Evolutionary conservation across 2,329 filamentous ascomycete genomes (phyloP).

Genomic region (Laburnicola sp.): DNA sequence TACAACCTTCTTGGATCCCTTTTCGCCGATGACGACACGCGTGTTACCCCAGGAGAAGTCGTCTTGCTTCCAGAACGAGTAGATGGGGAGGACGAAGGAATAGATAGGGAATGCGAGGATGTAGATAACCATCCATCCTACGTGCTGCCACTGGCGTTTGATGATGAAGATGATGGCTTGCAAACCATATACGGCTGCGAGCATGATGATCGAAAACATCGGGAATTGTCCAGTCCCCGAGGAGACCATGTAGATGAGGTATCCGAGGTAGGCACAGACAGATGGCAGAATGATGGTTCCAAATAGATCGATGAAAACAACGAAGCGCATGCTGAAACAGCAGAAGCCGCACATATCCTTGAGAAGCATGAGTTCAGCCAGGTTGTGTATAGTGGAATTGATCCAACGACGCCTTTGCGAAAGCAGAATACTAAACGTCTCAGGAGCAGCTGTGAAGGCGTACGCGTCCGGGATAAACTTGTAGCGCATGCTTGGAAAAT

Average conservation of each 20-base stretch:
- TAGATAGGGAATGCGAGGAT: slow-evolving; percentile 93
- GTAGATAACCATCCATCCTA: slow-evolving; percentile 99
- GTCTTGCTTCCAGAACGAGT: slow-evolving; percentile 99
- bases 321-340: slow-evolving; percentile 96
- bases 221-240: slow-evolving; percentile 75
- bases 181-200: slow-evolving; percentile 90
- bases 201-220: slow-evolving; percentile 81
- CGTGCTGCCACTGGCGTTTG: slow-evolving; percentile 96
- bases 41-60: slow-evolving; percentile 99
- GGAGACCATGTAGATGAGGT: slow-evolving; percentile 80
- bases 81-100: slow-evolving; percentile 86
- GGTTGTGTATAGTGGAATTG: slow-evolving; percentile 97
- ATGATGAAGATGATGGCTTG: slow-evolving; percentile 96
- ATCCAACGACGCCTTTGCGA: slow-evolving; percentile 99
- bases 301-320: slow-evolving; percentile 91
- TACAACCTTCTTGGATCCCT: slow-evolving; percentile 86
- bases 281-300: slow-evolving; percentile 91
- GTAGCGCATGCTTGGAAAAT: slow-evolving; percentile 93
- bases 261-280: slow-evolving; percentile 82
- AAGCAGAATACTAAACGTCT: slow-evolving; percentile 89
- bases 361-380: slow-evolving; percentile 85
- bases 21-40: slow-evolving; percentile 93
- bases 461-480: slow-evolving; percentile 95
- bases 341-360: slow-evolving; percentile 98
- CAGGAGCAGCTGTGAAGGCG: slow-evolving; percentile 89